phyloP scores from a whole-genome alignment of 202 grass and related monocot genomes.

The Schoenoplectus triqueter region DNA sequence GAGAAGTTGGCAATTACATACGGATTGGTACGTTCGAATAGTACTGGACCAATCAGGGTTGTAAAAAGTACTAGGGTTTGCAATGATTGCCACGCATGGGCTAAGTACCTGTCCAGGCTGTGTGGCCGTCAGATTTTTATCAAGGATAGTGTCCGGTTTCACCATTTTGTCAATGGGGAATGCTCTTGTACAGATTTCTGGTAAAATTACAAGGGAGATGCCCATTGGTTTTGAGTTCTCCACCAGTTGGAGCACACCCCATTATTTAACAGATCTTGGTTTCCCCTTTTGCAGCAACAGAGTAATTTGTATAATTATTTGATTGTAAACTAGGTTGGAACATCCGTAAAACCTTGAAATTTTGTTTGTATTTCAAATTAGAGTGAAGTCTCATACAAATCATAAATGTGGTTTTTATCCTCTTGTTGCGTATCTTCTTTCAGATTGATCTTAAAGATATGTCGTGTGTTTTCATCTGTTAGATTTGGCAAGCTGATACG shows the following conservation, averaged over 20 bases:
- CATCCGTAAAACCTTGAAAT: constrained; percentile 3
- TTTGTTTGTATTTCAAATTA: neutral
- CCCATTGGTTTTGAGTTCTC: neutral
- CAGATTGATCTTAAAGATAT: no score
- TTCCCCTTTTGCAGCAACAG: neutral
- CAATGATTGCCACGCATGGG: constrained; percentile 75
- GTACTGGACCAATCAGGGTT: constrained; percentile 63
- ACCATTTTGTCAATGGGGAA: constrained; percentile 69
- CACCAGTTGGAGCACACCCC: neutral
- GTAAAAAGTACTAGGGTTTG: constrained; percentile 85
- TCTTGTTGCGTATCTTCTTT: no score
- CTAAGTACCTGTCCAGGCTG: constrained; percentile 57
- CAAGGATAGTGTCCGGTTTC: constrained; percentile 62
- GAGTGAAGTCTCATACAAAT: no score
- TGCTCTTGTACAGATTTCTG: constrained; percentile 85
- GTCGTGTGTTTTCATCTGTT: no score
- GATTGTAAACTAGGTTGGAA: neutral
- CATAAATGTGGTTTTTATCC: no score
- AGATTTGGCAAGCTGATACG: no score
- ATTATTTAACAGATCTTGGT: neutral
- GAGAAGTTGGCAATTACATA: constrained; percentile 83
- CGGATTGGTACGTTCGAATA: constrained; percentile 58
- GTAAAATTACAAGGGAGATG: constrained; percentile 45
- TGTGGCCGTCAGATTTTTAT: constrained; percentile 58
- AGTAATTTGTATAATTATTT: constrained; percentile 15